Percentiles rank a stretch among this genome's conserved stretches.
Evolutionary conservation across 192 early-diverging fungal species (phyloP).

Genomic region (Linnemannia schmuckeri): DNA sequence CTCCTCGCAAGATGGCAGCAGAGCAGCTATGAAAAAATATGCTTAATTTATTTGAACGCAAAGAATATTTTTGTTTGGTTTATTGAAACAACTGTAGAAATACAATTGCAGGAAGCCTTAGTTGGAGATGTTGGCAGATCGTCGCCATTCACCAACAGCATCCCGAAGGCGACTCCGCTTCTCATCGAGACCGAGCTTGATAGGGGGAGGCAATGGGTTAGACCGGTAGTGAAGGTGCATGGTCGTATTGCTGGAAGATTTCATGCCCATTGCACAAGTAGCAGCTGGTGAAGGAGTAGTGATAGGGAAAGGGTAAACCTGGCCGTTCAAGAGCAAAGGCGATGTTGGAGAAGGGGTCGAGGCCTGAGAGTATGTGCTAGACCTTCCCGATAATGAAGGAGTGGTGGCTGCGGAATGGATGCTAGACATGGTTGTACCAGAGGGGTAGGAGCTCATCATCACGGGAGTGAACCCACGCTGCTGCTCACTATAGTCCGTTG

Average conservation of each 20-base stretch:
- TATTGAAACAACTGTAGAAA: not conserved
- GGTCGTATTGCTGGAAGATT: not conserved
- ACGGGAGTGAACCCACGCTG: not conserved
- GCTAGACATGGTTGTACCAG: conserved; percentile 20
- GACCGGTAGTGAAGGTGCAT: conserved; percentile 20
- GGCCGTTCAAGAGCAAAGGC: conserved; percentile 13
- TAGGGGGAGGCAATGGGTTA: conserved; percentile 37
- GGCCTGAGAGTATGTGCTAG: conserved; percentile 17
- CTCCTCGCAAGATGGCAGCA: no score
- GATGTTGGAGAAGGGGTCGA: conserved; percentile 47
- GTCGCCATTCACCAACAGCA: conserved; percentile 49
- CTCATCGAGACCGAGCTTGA: conserved; percentile 22
- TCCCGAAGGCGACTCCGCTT: conserved; percentile 31
- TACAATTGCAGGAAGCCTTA: not conserved
- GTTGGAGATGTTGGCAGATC: conserved; percentile 24
- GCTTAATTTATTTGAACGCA: not conserved
- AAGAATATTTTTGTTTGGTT: not conserved
- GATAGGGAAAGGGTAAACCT: conserved; percentile 24
- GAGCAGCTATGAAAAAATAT: not conserved
- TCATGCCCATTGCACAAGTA: not conserved
- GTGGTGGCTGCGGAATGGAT: conserved; percentile 16
- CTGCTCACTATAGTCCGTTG: not conserved
- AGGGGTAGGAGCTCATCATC: conserved; percentile 29
- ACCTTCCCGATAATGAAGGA: conserved; percentile 29
- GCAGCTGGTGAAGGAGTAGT: not conserved